Conservation (phyloP, 1,284 basidiomycete genomes). For the Tausonia pullulans region DNA sequence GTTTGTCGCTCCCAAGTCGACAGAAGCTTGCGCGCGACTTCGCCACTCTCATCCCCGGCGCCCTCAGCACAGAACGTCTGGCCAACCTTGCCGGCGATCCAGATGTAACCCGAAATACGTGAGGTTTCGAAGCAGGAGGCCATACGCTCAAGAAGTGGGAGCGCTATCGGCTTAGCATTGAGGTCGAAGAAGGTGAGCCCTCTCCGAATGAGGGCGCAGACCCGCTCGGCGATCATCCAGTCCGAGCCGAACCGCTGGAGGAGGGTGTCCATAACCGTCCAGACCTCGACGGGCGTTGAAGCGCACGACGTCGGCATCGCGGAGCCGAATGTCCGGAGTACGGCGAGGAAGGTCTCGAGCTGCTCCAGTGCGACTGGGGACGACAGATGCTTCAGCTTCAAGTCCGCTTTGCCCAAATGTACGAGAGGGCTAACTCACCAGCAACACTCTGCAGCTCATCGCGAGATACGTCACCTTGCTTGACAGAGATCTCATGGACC, state of each 20-base stretch:
- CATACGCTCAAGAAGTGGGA: slow-evolving; percentile 64
- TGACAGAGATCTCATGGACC: slow-evolving; percentile 30
- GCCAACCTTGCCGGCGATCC: slow-evolving; percentile 82
- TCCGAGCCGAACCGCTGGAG: slow-evolving; percentile 67
- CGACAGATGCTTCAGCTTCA: background rate
- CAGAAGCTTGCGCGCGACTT: slow-evolving; percentile 40
- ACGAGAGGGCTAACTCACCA: slow-evolving; percentile 40
- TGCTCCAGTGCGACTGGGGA: slow-evolving; percentile 68
- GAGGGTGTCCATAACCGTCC: slow-evolving; percentile 71
- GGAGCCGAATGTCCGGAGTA: slow-evolving; percentile 68
- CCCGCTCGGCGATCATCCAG: slow-evolving; percentile 70
- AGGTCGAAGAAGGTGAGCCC: slow-evolving; percentile 72
- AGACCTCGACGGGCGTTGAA: slow-evolving; percentile 66
- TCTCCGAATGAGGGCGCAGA: slow-evolving; percentile 75
- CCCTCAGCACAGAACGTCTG: slow-evolving; percentile 53
- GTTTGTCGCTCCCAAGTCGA: slow-evolving; percentile 65
- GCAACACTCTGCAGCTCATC: slow-evolving; percentile 52
- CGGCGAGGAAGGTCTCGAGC: slow-evolving; percentile 71
- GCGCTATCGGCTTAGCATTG: slow-evolving; percentile 54
- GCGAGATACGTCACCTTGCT: slow-evolving; percentile 41
- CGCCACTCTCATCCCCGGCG: slow-evolving; percentile 43
- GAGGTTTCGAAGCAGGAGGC: slow-evolving; percentile 65
- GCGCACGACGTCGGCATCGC: slow-evolving; percentile 69
- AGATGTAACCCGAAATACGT: slow-evolving; percentile 78
- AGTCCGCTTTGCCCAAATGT: background rate